phyloP scores from a whole-genome alignment of 1,284 basidiomycete species.

The Leccinum huronense region DNA sequence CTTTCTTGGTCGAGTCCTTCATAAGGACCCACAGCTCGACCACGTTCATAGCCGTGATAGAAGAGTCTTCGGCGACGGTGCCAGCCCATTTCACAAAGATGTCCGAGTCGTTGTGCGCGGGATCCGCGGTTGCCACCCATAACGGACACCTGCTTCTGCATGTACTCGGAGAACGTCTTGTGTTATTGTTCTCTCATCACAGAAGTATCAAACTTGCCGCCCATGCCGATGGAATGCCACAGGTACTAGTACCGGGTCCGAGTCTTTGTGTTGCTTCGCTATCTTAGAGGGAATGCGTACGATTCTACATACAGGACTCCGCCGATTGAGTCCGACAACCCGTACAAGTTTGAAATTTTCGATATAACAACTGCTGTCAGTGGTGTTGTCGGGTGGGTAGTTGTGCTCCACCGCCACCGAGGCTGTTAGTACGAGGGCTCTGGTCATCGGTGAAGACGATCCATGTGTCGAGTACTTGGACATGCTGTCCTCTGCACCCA shows the following conservation, averaged over 20 bases:
- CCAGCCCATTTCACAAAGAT: background rate
- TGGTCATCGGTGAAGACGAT: constrained; percentile 37
- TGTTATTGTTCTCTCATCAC: background rate
- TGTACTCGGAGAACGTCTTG: background rate
- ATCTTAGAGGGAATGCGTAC: too few relatives aligned
- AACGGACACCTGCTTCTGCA: background rate
- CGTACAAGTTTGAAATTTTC: too few relatives aligned
- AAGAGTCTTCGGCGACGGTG: background rate
- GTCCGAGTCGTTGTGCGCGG: background rate
- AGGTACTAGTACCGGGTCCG: too few relatives aligned
- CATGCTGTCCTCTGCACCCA: constrained; percentile 34
- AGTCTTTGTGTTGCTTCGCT: too few relatives aligned
- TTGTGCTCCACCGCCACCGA: constrained; percentile 45
- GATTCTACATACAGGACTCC: too few relatives aligned
- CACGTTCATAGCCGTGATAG: background rate
- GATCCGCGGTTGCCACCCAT: background rate
- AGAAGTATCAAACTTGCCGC: background rate
- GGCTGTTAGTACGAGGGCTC: constrained; percentile 24
- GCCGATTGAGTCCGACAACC: too few relatives aligned
- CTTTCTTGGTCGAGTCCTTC: background rate
- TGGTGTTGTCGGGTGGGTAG: constrained; percentile 54
- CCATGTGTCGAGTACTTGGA: constrained; percentile 28
- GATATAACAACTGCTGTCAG: too few relatives aligned
- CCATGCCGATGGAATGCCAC: background rate
- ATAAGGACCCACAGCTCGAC: background rate